Evolutionary conservation across 495 filamentous ascomycete genomes (phyloP).

Genomic region (Chaetomium cochliodes): DNA sequence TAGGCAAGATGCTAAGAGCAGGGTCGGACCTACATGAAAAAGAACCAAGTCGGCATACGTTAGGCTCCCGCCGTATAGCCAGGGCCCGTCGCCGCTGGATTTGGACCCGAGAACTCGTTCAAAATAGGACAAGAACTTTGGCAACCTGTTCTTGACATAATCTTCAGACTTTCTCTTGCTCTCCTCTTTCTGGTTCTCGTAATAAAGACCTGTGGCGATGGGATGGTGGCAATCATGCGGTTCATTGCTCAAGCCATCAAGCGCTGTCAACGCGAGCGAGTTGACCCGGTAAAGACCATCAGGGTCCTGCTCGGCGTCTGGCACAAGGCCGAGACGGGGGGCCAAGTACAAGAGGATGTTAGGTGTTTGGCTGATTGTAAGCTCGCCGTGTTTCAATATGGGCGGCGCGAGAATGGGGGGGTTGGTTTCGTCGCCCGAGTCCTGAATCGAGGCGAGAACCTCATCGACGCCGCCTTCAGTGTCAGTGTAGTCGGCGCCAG

Average conservation of each 20-base stretch:
- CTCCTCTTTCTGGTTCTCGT: slow-evolving; percentile 67
- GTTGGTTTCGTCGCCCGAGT: slow-evolving; percentile 47
- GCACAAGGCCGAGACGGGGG: slow-evolving; percentile 51
- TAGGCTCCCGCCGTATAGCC: slow-evolving; percentile 57
- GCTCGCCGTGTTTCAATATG: slow-evolving; percentile 55
- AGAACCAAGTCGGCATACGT: slow-evolving; percentile 69
- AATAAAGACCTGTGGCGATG: slow-evolving; percentile 53
- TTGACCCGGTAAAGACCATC: slow-evolving; percentile 53
- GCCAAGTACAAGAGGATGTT: slow-evolving; percentile 65
- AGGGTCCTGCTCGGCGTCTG: slow-evolving; percentile 42
- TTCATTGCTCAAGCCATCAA: slow-evolving; percentile 64
- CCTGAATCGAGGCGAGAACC: slow-evolving; percentile 39
- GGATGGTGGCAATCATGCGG: slow-evolving; percentile 69
- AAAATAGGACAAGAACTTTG: slow-evolving; percentile 66
- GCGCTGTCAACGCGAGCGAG: slow-evolving; percentile 59
- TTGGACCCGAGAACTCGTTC: slow-evolving; percentile 58
- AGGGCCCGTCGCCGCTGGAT: slow-evolving; percentile 54
- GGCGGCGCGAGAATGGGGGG: slow-evolving; percentile 62
- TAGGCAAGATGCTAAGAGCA: neutral
- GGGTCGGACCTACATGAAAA: slow-evolving; percentile 52
- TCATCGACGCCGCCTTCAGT: slow-evolving; percentile 43
- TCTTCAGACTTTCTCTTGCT: slow-evolving; percentile 50
- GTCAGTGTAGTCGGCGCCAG: slow-evolving; percentile 60
- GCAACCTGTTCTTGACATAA: slow-evolving; percentile 56
- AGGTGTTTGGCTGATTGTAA: slow-evolving; percentile 61